Conservation (phyloP, 768 basidiomycete genomes). For the Gymnopilus dilepis region DNA sequence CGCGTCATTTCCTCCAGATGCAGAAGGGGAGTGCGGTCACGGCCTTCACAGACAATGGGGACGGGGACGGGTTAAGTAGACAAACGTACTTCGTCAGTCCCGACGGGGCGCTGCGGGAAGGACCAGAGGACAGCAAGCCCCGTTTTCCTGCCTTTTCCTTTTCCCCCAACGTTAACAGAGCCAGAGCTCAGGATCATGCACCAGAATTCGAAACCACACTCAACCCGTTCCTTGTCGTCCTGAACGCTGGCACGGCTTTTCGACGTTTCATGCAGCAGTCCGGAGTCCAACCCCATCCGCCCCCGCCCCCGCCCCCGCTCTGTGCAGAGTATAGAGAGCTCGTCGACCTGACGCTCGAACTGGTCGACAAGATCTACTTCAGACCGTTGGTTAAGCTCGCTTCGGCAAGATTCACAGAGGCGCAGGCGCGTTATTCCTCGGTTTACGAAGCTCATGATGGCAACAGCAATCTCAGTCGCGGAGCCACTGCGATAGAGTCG, state of each 20-base stretch:
- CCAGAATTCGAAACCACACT: neutral
- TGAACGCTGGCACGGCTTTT: constrained; percentile 14
- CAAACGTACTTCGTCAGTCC: constrained; percentile 8
- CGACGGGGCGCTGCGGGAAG: constrained; percentile 11
- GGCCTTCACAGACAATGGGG: constrained; percentile 2
- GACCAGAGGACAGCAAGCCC: neutral
- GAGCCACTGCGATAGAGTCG: too few relatives aligned
- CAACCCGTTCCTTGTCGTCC: constrained; percentile 19
- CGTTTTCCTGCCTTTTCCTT: constrained; percentile 10
- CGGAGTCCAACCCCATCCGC: too few relatives aligned
- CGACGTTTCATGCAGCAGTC: constrained; percentile 9
- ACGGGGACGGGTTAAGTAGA: neutral
- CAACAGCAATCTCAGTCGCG: neutral
- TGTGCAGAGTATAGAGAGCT: constrained; percentile 5
- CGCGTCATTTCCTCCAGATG: constrained; percentile 14
- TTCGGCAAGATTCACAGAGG: too few relatives aligned
- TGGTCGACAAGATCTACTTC: constrained; percentile 17
- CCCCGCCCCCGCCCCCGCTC: too few relatives aligned
- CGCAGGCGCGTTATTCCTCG: too few relatives aligned
- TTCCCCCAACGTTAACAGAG: too few relatives aligned
- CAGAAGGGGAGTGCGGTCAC: constrained; percentile 8
- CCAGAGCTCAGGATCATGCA: too few relatives aligned
- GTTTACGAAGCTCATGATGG: neutral
- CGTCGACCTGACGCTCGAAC: constrained; percentile 15
- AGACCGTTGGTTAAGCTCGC: neutral